Evolutionary conservation across 176 grass and related monocot species (phyloP), one percentile per base, ranked within the genome.

Genomic region (Alloteropsis semialata): DNA sequence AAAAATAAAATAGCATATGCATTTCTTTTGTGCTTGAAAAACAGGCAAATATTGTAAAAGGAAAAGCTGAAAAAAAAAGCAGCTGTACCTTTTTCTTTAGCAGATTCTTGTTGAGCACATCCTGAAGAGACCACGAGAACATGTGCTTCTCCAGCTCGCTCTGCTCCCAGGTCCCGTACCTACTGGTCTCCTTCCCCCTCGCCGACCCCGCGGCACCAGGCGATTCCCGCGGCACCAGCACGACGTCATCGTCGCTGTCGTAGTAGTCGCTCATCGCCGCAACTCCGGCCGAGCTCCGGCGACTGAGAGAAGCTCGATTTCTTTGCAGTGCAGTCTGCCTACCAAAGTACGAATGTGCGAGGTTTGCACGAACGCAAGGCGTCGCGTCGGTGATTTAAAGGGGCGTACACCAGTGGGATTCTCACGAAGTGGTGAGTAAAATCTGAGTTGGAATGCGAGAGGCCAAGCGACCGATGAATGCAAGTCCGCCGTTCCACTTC

Each of bases 81-180:
- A 69, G 11, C 24, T 43, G 17, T 9, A 69, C 92, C 89, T 87
- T 64, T 0, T 89, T 88, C 81, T 84, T 91, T 24, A 78, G 21
- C 0, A 89, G 65, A 25, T 92, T 84, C 69, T 38, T 81, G 77
- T 94, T 79, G 6, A 82, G 82, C 32, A 89, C 83, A 50, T 94
- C 77, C 3, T 85, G 1, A 1, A 94, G 7, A 3, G 89, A 74
- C 92, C 87, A 92, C 0, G 89, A 82, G 69, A 94, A 94, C 25
- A 90, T 75, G 10, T 54, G 61, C 66, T 21, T 39, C 69, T 83
- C 85, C 58, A 93, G 30, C 43, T 84, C 88, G 32, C 39, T 82
- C 73, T 45, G 74, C 48, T 68, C 44, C 81, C 87, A 64, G 4
- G 8, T 12, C 12, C 70, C 78, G 17, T 86, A 84, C 60, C 69